These are phyloP conservation scores for Populus deltoides DNA, from an alignment of 345 rosid genomes.

Conservation along the genomic window DNA sequence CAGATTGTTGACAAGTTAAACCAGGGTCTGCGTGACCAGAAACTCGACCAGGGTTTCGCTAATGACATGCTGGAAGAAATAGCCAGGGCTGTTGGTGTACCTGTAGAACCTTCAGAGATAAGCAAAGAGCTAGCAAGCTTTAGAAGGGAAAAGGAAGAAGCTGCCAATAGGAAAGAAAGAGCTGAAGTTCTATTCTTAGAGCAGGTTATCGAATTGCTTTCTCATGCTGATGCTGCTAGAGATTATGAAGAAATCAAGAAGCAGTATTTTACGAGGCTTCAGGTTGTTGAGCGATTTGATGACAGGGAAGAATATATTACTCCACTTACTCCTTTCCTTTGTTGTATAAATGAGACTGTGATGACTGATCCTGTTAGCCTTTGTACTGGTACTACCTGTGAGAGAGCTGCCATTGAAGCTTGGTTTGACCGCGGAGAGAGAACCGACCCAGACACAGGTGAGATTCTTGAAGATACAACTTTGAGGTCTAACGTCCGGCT, in stretches of 20 bases:
- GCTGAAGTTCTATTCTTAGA: constrained; percentile 62
- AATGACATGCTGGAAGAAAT: constrained; percentile 63
- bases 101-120: constrained; percentile 66
- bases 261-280: constrained; percentile 49
- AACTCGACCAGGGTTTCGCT: constrained; percentile 59
- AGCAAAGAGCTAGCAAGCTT: constrained; percentile 63
- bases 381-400: constrained; percentile 71
- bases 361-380: constrained; percentile 76
- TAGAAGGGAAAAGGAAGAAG: constrained; percentile 63
- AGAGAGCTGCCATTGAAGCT: constrained; percentile 57
- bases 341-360: constrained; percentile 39
- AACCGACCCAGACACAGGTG: constrained; percentile 59
- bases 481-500: constrained; percentile 58
- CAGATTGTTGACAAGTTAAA: constrained; percentile 54
- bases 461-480: constrained; percentile 49
- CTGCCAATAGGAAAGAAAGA: constrained; percentile 53
- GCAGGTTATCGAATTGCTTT: constrained; percentile 70
- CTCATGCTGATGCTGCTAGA: constrained; percentile 69
- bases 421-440: constrained; percentile 45
- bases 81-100: constrained; percentile 64
- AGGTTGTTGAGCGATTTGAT: constrained; percentile 46
- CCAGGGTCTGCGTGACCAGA: constrained; percentile 57
- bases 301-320: constrained; percentile 44
- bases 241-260: constrained; percentile 49
- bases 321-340: constrained; percentile 52